phyloP scores from a whole-genome alignment of 441 rosid species.

The Hura crepitans region DNA sequence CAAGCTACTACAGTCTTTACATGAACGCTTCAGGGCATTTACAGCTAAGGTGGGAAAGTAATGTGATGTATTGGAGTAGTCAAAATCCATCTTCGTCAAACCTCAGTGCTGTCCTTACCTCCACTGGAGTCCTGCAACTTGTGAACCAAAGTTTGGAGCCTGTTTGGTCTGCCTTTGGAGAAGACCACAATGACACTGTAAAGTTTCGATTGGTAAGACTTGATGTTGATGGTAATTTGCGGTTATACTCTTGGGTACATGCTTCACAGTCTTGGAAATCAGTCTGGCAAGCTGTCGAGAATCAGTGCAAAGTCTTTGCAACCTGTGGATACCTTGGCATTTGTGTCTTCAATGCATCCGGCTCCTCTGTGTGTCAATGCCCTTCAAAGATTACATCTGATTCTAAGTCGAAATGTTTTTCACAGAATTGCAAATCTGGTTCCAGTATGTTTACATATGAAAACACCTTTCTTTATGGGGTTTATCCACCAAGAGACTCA shows the following conservation, averaged over 20 bases:
- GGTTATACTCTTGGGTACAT: constrained; percentile 66
- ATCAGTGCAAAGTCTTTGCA: constrained; percentile 77
- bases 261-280: constrained; percentile 54
- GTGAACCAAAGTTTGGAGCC: constrained; percentile 34
- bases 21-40: constrained; percentile 52
- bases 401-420: constrained; percentile 44
- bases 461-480: constrained; percentile 53
- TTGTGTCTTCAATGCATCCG: constrained; percentile 49
- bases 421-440: constrained; percentile 38
- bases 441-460: constrained; percentile 40
- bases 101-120: constrained; percentile 51
- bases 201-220: constrained; percentile 62
- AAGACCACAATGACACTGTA: constrained; percentile 58
- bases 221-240: constrained; percentile 70
- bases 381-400: constrained; percentile 35
- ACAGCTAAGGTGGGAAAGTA: constrained; percentile 69
- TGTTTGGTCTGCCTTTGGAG: constrained; percentile 58
- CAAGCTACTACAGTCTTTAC: constrained; percentile 67
- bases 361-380: constrained; percentile 48
- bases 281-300: constrained; percentile 88
- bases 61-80: constrained; percentile 51
- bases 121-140: constrained; percentile 58
- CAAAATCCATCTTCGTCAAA: constrained; percentile 36
- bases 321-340: constrained; percentile 66
- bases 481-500: constrained; percentile 56